Percentiles rank a stretch among this genome's conserved stretches.
phyloP scores from a whole-genome alignment of 306 rosid genomes.

The Leucaena leucocephala region DNA sequence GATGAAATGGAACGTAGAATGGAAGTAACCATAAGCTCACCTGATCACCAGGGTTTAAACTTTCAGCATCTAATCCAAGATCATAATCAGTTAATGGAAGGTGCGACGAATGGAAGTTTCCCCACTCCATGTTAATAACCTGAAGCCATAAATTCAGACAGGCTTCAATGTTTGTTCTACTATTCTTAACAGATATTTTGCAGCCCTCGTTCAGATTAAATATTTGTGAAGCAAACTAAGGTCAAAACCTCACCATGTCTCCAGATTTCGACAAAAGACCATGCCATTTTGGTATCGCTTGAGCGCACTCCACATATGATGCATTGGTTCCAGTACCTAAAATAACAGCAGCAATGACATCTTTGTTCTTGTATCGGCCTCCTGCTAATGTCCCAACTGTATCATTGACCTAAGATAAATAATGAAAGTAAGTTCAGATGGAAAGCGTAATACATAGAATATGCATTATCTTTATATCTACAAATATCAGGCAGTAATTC shows the following conservation, averaged over 20 bases:
- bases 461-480: neutral
- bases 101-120: slow-evolving; percentile 72
- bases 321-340: slow-evolving; percentile 83
- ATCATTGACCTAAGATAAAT: slow-evolving; percentile 66
- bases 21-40: slow-evolving; percentile 30
- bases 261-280: slow-evolving; percentile 72
- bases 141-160: slow-evolving; percentile 25
- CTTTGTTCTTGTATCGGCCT: slow-evolving; percentile 55
- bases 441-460: neutral
- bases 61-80: slow-evolving; percentile 59
- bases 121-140: slow-evolving; percentile 89
- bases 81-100: slow-evolving; percentile 74
- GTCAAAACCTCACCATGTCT: slow-evolving; percentile 56
- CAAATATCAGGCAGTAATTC: neutral
- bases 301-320: slow-evolving; percentile 68
- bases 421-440: neutral
- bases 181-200: neutral
- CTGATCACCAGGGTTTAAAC: slow-evolving; percentile 82
- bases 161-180: neutral
- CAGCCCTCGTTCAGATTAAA: neutral
- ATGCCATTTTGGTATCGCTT: slow-evolving; percentile 80
- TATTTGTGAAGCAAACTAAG: neutral
- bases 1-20: neutral
- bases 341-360: slow-evolving; percentile 73
- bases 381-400: slow-evolving; percentile 80